Percentiles rank a stretch among this genome's conserved stretches.
Conservation (phyloP, 1,139 yeast genomes). For the Blastobotrys indianensis region DNA sequence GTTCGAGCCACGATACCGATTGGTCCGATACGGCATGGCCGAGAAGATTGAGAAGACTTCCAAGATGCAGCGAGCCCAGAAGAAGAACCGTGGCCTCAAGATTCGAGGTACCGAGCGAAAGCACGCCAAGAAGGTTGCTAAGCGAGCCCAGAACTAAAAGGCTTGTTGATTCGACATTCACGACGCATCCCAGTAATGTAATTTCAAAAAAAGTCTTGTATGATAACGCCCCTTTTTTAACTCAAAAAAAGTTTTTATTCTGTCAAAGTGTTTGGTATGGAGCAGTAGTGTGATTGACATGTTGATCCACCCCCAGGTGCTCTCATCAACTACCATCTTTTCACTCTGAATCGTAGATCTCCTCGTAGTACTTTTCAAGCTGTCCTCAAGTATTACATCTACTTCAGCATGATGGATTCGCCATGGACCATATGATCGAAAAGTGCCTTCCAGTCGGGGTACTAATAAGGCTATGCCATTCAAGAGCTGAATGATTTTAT, state of each 20-base stretch:
- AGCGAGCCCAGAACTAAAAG: conserved; percentile 3
- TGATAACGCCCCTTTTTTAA: too few species aligned
- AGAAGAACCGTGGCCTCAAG: conserved; percentile 99
- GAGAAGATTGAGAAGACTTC: conserved; percentile 93
- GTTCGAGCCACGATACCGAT: conserved; percentile 99
- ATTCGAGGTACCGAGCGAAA: conserved; percentile 96
- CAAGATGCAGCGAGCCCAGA: conserved; percentile 99
- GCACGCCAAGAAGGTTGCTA: conserved; percentile 60
- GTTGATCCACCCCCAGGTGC: too few species aligned
- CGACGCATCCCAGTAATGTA: conserved; percentile 7
- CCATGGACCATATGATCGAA: too few species aligned
- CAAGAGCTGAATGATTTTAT: too few species aligned
- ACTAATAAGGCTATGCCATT: too few species aligned
- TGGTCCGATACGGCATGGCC: conserved; percentile 98
- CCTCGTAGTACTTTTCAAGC: too few species aligned
- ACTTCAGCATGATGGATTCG: too few species aligned
- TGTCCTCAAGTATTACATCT: too few species aligned
- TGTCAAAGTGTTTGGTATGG: neutral
- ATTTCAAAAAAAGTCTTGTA: conserved; percentile 4
- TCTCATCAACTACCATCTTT: too few species aligned
- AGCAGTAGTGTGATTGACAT: neutral
- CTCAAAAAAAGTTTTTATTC: too few species aligned
- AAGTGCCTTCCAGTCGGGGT: too few species aligned
- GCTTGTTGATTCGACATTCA: neutral
- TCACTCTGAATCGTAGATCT: too few species aligned